Evolutionary conservation across 768 basidiomycete genomes (phyloP).

Genomic region (Lactifluus echinatus): DNA sequence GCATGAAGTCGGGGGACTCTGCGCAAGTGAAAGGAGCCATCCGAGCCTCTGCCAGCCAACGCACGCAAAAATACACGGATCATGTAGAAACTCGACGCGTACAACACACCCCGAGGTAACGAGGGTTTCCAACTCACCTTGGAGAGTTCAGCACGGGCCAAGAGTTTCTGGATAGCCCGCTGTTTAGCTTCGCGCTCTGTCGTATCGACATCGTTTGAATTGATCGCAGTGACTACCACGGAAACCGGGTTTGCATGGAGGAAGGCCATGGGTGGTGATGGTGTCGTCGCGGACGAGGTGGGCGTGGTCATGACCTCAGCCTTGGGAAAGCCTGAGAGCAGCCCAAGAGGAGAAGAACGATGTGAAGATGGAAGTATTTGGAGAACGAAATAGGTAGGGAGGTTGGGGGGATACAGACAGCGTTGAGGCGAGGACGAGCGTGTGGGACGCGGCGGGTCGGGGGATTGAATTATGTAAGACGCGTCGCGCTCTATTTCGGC

Average conservation of each 20-base stretch:
- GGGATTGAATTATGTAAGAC: slow-evolving; percentile 20
- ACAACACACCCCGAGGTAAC: not conserved
- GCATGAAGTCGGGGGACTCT: not conserved
- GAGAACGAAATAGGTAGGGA: not conserved
- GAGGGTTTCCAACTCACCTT: slow-evolving; percentile 49
- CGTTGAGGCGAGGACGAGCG: slow-evolving; percentile 16
- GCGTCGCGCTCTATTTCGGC: slow-evolving; percentile 20
- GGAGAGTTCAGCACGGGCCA: slow-evolving; percentile 70
- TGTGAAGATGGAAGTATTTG: not conserved
- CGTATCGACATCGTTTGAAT: slow-evolving; percentile 32
- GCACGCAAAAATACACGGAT: slow-evolving; percentile 9
- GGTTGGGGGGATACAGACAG: not conserved
- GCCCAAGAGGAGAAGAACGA: not conserved
- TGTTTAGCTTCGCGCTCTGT: slow-evolving; percentile 53
- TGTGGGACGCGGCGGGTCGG: slow-evolving; percentile 21
- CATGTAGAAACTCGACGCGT: slow-evolving; percentile 18
- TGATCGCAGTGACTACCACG: slow-evolving; percentile 25
- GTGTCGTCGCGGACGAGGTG: slow-evolving; percentile 73
- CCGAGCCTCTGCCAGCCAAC: not conserved
- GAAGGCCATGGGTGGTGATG: slow-evolving; percentile 66
- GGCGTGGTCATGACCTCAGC: slow-evolving; percentile 56
- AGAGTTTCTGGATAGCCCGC: slow-evolving; percentile 63
- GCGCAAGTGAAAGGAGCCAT: not conserved
- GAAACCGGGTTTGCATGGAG: slow-evolving; percentile 37
- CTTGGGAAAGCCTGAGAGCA: not conserved